Conservation (phyloP, 371 early-diverging fungal species). For the Syncephalastrum contaminatum region DNA sequence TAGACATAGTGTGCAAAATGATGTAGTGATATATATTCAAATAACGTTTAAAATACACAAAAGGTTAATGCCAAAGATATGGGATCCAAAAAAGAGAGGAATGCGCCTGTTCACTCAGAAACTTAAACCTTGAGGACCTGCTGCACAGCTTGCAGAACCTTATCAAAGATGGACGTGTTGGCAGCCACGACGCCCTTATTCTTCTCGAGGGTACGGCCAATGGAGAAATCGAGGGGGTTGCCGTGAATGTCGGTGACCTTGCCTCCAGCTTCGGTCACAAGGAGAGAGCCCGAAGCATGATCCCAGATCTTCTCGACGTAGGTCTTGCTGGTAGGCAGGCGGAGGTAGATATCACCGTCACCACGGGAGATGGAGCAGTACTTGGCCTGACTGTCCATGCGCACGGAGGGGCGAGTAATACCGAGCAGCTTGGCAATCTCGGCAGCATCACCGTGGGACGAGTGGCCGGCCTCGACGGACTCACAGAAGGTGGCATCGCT, state of each 20-base stretch:
- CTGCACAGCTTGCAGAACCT: slow-evolving; percentile 69
- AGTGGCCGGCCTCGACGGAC: slow-evolving; percentile 95
- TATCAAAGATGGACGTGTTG: slow-evolving; percentile 59
- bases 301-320: slow-evolving; percentile 99
- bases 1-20: too few species aligned
- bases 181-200: slow-evolving; percentile 94
- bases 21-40: too few species aligned
- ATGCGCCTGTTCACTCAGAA: not conserved
- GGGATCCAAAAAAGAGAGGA: not conserved
- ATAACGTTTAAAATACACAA: too few species aligned
- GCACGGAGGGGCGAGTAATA: slow-evolving; percentile 73
- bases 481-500: slow-evolving; percentile 84
- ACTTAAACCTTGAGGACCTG: slow-evolving; percentile 44
- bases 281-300: slow-evolving; percentile 90
- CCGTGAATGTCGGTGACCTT: slow-evolving; percentile 84
- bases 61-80: too few species aligned
- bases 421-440: slow-evolving; percentile 73
- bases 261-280: slow-evolving; percentile 96
- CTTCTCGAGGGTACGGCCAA: slow-evolving; percentile 74
- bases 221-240: slow-evolving; percentile 84
- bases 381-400: slow-evolving; percentile 96
- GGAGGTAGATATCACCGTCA: slow-evolving; percentile 88
- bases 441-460: slow-evolving; percentile 78
- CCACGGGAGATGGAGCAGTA: slow-evolving; percentile 86
- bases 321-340: slow-evolving; percentile 74